phyloP scores from a whole-genome alignment of 1,284 basidiomycete genomes.

The Tilletia walkeri region DNA sequence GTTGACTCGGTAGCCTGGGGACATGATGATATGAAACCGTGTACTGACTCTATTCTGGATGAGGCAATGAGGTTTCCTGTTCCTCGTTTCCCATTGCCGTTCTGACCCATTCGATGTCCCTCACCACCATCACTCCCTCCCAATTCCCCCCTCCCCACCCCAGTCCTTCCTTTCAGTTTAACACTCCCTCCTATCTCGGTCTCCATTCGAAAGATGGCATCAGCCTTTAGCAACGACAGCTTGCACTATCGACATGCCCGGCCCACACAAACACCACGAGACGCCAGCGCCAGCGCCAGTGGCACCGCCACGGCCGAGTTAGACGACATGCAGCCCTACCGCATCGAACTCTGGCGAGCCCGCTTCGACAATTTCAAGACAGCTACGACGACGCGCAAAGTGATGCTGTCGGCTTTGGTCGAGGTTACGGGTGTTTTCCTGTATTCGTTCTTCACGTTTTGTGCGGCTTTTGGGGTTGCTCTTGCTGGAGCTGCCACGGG shows the following conservation, averaged over 20 bases:
- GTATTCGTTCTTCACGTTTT: not conserved
- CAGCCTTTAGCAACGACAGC: not conserved
- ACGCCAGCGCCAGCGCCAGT: not conserved
- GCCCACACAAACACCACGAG: not conserved
- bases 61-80: too few species aligned
- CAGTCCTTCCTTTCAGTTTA: not conserved
- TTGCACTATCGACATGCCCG: not conserved
- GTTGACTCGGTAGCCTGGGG: too few species aligned
- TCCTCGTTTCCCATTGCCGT: too few species aligned
- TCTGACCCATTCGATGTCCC: too few species aligned
- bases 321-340: not conserved
- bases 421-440: not conserved
- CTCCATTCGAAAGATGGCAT: not conserved
- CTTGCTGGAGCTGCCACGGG: not conserved
- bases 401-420: not conserved
- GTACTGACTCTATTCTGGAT: too few species aligned
- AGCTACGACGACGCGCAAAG: not conserved
- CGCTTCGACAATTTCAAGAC: slow-evolving; percentile 11
- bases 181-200: not conserved
- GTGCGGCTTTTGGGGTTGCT: not conserved
- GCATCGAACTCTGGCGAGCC: slow-evolving; percentile 7
- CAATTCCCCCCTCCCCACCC: not conserved
- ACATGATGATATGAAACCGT: too few species aligned
- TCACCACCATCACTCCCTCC: not conserved
- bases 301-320: too few species aligned